Conservation (phyloP, 2,329 filamentous ascomycete genomes). For the Monilinia polystroma region DNA sequence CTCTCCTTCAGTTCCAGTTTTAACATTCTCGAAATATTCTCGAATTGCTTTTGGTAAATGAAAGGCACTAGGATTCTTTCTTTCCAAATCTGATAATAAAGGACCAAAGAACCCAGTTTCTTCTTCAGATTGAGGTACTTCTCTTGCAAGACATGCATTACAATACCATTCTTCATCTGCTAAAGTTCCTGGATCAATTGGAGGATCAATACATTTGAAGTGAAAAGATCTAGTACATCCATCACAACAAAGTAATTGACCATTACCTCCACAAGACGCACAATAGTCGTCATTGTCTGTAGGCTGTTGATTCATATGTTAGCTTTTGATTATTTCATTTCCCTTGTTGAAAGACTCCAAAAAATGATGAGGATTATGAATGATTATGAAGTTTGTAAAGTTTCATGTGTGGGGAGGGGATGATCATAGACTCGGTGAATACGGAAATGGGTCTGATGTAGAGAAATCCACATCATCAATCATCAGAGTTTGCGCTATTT, state of each 20-base stretch:
- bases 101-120: slow-evolving; percentile 59
- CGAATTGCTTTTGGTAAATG: slow-evolving; percentile 69
- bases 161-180: slow-evolving; percentile 80
- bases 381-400: slow-evolving; percentile 30
- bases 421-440: slow-evolving; percentile 35
- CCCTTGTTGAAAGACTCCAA: slow-evolving; percentile 12
- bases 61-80: slow-evolving; percentile 70
- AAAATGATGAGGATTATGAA: slow-evolving; percentile 27
- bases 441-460: slow-evolving; percentile 31
- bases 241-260: slow-evolving; percentile 89
- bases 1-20: slow-evolving; percentile 71
- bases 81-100: slow-evolving; percentile 64
- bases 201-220: slow-evolving; percentile 82
- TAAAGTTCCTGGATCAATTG: slow-evolving; percentile 57
- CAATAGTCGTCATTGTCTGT: slow-evolving; percentile 89
- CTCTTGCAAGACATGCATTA: slow-evolving; percentile 62
- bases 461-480: slow-evolving; percentile 21
- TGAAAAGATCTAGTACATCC: slow-evolving; percentile 89
- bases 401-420: slow-evolving; percentile 30
- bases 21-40: slow-evolving; percentile 76
- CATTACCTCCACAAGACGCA: slow-evolving; percentile 78
- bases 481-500: slow-evolving; percentile 34
- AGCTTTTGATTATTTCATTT: slow-evolving; percentile 27
- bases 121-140: slow-evolving; percentile 41
- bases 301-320: slow-evolving; percentile 38